Evolutionary conservation across 345 rosid species (phyloP), one percentile per base, ranked within the genome.

Genomic region (Citrus reticulata): DNA sequence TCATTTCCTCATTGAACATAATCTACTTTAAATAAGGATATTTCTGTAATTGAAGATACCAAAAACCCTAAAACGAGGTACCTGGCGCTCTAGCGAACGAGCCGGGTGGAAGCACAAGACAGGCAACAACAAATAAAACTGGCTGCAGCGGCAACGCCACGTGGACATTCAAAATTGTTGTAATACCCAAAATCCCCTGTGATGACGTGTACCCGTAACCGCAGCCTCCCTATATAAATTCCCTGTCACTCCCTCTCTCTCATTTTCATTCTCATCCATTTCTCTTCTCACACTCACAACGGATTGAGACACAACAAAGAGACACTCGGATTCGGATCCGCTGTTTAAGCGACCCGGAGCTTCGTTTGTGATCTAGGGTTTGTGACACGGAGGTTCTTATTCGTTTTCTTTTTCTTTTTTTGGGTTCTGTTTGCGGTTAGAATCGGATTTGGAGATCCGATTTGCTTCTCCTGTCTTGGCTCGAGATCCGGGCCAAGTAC

Each of bases 401-500:
- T 46, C 39, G 59, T 14, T 29, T 22, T 8, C 40, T 55, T 32
- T 10, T n/a, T 32, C 58, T 30, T 65, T 9, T 14, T 13, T 49
- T 11, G 30, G 42, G 32, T 24, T 34, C n/a, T 19, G 5, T 60
- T 74, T 40, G 55, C 20, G 66, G 68, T 40, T 73, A 58, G 77
- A 76, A 60, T 66, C 72, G 69, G 79, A 75, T 64, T 81, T 37
- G 83, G 84, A 86, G 90, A 88, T 89, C 91, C 91, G 83, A 69
- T 74, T 87, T 76, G 37, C 80, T 78, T 79, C 84, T 78, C 79
- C 87, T 88, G 93, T 76, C 92, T 93, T 90, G 98, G 97, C 97
- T 95, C 94, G 93, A 88, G 93, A 93, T 95, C 97, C 92, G 93
- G 89, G 98, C 98, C 97, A 89, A 88, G 93, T 78, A 86, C 94